Conservation (phyloP, 208 protist species). For the Lotmaria passim region DNA sequence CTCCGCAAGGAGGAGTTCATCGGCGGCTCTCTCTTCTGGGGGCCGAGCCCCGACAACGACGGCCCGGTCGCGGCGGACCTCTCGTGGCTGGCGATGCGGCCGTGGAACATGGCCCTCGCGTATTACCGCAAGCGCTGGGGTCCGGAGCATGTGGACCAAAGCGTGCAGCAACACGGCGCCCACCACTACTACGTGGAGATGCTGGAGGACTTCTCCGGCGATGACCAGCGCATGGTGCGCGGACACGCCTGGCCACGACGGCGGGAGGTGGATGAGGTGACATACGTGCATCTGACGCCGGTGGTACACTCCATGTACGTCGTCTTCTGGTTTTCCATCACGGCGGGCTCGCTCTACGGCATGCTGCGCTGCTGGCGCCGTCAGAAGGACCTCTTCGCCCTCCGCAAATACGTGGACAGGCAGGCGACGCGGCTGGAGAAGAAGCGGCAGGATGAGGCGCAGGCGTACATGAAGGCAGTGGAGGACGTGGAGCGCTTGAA, state of each 20-base stretch:
- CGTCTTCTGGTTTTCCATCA: slow-evolving; percentile 85
- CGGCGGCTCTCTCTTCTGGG: slow-evolving; percentile 53
- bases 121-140: slow-evolving; percentile 85
- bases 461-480: slow-evolving; percentile 65
- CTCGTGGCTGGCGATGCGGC: slow-evolving; percentile 80
- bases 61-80: slow-evolving; percentile 75
- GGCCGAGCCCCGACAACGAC: slow-evolving; percentile 67
- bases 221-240: slow-evolving; percentile 87
- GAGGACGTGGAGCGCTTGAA: slow-evolving; percentile 70
- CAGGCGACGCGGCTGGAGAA: slow-evolving; percentile 61
- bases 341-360: slow-evolving; percentile 78
- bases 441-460: slow-evolving; percentile 70
- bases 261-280: slow-evolving; percentile 78
- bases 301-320: slow-evolving; percentile 90
- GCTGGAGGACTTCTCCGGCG: slow-evolving; percentile 87
- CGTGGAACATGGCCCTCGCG: slow-evolving; percentile 71
- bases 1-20: slow-evolving; percentile 82
- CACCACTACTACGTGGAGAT: slow-evolving; percentile 90
- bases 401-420: slow-evolving; percentile 57
- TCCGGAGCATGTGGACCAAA: slow-evolving; percentile 26
- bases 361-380: slow-evolving; percentile 77
- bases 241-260: slow-evolving; percentile 79
- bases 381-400: slow-evolving; percentile 71
- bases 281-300: slow-evolving; percentile 84
- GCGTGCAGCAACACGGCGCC: slow-evolving; percentile 53